phyloP scores from a whole-genome alignment of 2,329 filamentous ascomycete genomes.

The Penicillium sp. region DNA sequence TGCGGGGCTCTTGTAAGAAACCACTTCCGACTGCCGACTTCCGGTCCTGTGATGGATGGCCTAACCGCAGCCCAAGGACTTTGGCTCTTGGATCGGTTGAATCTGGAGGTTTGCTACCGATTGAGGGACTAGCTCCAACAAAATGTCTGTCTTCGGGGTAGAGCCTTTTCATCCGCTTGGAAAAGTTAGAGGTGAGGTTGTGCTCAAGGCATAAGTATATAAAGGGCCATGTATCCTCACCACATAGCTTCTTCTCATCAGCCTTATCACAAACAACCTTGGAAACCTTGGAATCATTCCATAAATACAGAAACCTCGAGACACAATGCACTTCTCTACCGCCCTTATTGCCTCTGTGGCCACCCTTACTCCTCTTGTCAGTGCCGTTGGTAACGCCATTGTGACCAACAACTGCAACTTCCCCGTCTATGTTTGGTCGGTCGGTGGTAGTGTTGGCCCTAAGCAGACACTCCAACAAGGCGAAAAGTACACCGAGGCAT shows the following conservation, averaged over 20 bases:
- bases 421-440: conserved; percentile 42
- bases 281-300: neutral
- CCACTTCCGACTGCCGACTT: neutral
- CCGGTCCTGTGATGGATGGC: conserved; percentile 5
- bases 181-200: neutral
- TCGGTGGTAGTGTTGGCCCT: conserved; percentile 34
- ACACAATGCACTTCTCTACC: conserved; percentile 35
- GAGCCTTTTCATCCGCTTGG: neutral
- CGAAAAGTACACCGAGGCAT: conserved; percentile 35
- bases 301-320: neutral
- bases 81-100: neutral
- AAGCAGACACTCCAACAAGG: conserved; percentile 34
- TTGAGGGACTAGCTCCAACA: neutral
- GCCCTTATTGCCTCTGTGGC: conserved; percentile 31
- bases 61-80: conserved; percentile 2
- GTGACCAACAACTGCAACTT: conserved; percentile 42
- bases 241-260: neutral
- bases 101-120: neutral
- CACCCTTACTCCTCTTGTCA: conserved; percentile 33
- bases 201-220: conserved; percentile 1
- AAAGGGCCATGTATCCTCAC: neutral
- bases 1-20: conserved; percentile 2
- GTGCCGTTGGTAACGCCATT: conserved; percentile 39
- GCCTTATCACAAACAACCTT: neutral
- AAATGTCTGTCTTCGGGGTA: conserved; percentile 5